phyloP scores from a whole-genome alignment of 371 early-diverging fungal genomes.

The Mucor indicus region DNA sequence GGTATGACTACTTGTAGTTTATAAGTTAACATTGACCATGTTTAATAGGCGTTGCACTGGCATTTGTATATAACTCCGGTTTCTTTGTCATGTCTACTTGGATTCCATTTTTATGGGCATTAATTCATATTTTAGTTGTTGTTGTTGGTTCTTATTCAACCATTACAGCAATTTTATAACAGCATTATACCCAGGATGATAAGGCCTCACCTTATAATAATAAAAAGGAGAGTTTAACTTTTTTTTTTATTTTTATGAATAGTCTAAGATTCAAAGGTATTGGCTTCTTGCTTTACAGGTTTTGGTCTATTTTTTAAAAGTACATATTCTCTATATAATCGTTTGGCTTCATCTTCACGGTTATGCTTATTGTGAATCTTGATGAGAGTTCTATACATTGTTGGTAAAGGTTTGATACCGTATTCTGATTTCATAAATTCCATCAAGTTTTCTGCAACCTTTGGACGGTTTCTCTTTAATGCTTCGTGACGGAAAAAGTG shows the following conservation, averaged over 20 bases:
- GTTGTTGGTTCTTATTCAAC: conserved; percentile 63
- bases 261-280: no score
- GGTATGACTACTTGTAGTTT: conserved; percentile 29
- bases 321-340: conserved; percentile 18
- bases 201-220: neutral
- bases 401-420: conserved; percentile 24
- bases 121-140: conserved; percentile 61
- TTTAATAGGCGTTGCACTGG: conserved; percentile 52
- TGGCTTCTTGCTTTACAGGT: neutral
- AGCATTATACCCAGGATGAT: no score
- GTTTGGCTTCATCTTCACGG: conserved; percentile 33
- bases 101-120: conserved; percentile 69
- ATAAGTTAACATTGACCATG: neutral
- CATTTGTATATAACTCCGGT: conserved; percentile 61
- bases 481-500: conserved; percentile 43
- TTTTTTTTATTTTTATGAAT: neutral
- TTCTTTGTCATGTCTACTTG: conserved; percentile 68
- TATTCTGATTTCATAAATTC: conserved; percentile 37
- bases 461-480: conserved; percentile 27
- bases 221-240: no score
- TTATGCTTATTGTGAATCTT: conserved; percentile 32
- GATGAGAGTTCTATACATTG: conserved; percentile 43
- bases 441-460: conserved; percentile 34
- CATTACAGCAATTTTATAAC: conserved; percentile 59
- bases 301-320: conserved; percentile 3